Evolutionary conservation across 1,284 basidiomycete genomes (phyloP).

Genomic region (Sporisorium scitamineum): DNA sequence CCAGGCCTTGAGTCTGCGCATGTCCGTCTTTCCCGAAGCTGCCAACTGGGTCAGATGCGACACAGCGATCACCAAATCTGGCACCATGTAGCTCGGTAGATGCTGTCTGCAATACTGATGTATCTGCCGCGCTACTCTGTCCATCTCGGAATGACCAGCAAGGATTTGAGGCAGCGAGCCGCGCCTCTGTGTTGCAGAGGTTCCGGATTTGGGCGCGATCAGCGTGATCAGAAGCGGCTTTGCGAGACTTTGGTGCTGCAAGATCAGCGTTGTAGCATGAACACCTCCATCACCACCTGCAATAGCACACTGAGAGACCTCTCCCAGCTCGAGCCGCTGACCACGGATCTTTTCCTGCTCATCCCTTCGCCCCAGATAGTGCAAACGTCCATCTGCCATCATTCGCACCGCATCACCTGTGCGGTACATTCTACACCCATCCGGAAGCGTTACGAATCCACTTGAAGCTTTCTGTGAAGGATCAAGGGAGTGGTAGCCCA

Average conservation of each 20-base stretch:
- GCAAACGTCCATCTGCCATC: conserved; percentile 74
- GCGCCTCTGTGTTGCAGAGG: not conserved
- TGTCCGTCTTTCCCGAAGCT: conserved; percentile 19
- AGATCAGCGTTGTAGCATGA: conserved; percentile 13
- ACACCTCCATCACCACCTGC: conserved; percentile 1
- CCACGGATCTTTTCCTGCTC: conserved; percentile 75
- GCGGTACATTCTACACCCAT: conserved; percentile 10
- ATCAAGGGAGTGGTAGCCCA: conserved; percentile 71
- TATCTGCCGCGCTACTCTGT: not conserved
- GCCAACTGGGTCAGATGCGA: conserved; percentile 19
- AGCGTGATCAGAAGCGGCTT: conserved; percentile 22
- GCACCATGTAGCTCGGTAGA: conserved; percentile 30
- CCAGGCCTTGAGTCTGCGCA: conserved; percentile 15
- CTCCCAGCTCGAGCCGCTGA: conserved; percentile 74
- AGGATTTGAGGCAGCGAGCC: conserved; percentile 3
- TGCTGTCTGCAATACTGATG: conserved; percentile 14
- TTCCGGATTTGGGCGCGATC: not conserved
- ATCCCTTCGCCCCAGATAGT: conserved; percentile 75
- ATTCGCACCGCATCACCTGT: conserved; percentile 70
- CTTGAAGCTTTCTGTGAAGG: conserved; percentile 10
- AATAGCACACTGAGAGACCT: conserved; percentile 70
- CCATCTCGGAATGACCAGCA: not conserved
- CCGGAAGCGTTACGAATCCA: conserved; percentile 11
- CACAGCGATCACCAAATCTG: conserved; percentile 12
- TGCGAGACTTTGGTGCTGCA: conserved; percentile 8